Evolutionary conservation across 2,329 filamentous ascomycete genomes (phyloP).

Genomic region (Ophiosphaerella narmari): DNA sequence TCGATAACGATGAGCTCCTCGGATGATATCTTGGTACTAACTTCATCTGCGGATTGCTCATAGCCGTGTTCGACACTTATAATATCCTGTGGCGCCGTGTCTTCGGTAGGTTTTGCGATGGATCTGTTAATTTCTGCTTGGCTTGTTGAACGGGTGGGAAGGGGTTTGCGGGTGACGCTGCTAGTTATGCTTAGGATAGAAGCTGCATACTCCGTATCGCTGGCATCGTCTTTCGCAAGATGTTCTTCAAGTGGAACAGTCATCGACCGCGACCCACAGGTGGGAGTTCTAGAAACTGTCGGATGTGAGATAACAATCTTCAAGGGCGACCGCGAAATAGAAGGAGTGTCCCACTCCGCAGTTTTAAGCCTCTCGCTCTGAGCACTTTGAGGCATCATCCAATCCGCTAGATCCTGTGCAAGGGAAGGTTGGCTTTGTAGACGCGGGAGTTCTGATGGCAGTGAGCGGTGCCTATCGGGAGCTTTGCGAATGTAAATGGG

Average conservation of each 20-base stretch:
- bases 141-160: neutral
- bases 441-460: conserved; percentile 23
- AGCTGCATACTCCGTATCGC: neutral
- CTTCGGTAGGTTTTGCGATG: neutral
- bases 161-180: neutral
- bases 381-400: conserved; percentile 18
- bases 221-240: neutral
- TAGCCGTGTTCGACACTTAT: no score
- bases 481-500: conserved; percentile 20
- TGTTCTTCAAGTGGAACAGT: neutral
- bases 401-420: conserved; percentile 27
- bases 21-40: no score
- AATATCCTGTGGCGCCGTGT: neutral
- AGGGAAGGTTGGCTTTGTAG: conserved; percentile 27
- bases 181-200: conserved; percentile 1
- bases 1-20: neutral
- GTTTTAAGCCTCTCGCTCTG: conserved; percentile 8
- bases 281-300: neutral
- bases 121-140: neutral
- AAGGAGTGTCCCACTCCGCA: conserved; percentile 1
- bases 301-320: conserved; percentile 7
- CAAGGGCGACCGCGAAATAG: conserved; percentile 1
- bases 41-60: no score
- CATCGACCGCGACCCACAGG: neutral
- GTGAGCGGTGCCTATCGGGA: conserved; percentile 16